Conservation (phyloP, 257 asterid species). For the Nicotiana noctiflora region DNA sequence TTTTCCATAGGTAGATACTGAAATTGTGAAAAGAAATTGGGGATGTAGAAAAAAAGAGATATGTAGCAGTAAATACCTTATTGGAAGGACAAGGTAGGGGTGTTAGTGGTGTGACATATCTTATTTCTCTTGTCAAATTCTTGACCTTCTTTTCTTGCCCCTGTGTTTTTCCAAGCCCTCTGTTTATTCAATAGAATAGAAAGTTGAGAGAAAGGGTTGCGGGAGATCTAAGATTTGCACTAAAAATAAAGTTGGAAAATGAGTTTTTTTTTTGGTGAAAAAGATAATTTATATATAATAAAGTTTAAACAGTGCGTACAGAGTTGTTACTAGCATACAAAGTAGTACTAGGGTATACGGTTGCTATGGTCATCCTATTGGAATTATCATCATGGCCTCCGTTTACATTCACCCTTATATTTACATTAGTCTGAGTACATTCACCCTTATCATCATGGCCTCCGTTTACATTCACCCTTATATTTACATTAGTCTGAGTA, state of each 20-base stretch:
- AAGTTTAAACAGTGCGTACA: too few relatives aligned
- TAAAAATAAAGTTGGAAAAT: neutral
- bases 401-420: too few relatives aligned
- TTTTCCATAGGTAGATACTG: neutral
- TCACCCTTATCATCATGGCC: too few relatives aligned
- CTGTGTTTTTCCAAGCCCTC: neutral
- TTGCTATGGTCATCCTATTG: too few relatives aligned
- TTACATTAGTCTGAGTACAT: too few relatives aligned
- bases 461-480: too few relatives aligned
- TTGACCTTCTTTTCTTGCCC: neutral
- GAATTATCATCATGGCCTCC: too few relatives aligned
- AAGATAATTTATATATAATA: too few relatives aligned
- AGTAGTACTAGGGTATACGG: too few relatives aligned
- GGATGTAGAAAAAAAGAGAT: neutral
- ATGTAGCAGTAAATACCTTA: conserved; percentile 13
- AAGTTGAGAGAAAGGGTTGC: neutral
- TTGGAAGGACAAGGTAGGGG: conserved; percentile 12
- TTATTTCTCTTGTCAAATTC: conserved; percentile 8
- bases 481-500: too few relatives aligned
- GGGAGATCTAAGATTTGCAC: conserved; percentile 1
- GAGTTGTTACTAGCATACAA: too few relatives aligned
- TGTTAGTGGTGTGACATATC: conserved; percentile 17
- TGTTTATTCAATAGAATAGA: neutral
- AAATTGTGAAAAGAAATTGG: conserved; percentile 9
- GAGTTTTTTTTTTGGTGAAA: too few relatives aligned